Percentiles rank a stretch among this genome's conserved stretches.
phyloP scores from a whole-genome alignment of 2,329 filamentous ascomycete genomes.

The Aspergillus sp. region DNA sequence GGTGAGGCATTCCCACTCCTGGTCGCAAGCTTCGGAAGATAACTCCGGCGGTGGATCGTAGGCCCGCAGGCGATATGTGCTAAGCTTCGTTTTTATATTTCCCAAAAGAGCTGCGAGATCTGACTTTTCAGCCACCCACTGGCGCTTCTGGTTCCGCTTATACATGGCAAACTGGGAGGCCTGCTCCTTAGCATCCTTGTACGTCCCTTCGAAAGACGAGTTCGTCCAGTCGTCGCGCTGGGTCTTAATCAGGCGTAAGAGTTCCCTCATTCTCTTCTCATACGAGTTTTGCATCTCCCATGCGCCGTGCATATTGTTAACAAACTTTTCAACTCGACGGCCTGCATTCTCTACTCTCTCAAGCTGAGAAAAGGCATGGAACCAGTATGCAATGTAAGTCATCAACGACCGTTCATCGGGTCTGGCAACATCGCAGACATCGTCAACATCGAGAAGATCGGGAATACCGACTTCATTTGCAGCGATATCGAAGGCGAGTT shows the following conservation, averaged over 20 bases:
- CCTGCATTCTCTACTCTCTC: slow-evolving; percentile 98
- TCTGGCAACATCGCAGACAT: slow-evolving; percentile 94
- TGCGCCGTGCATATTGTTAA: slow-evolving; percentile 97
- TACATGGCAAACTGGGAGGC: slow-evolving; percentile 79
- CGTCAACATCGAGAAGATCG: slow-evolving; percentile 91
- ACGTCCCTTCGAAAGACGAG: slow-evolving; percentile 85
- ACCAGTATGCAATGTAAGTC: slow-evolving; percentile 99
- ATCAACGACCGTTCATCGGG: slow-evolving; percentile 96
- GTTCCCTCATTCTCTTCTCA: slow-evolving; percentile 82
- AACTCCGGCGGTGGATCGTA: slow-evolving; percentile 88
- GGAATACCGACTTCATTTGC: slow-evolving; percentile 96
- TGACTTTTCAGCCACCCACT: slow-evolving; percentile 97
- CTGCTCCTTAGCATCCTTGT: slow-evolving; percentile 87
- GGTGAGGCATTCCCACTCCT: slow-evolving; percentile 76
- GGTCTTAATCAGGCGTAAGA: slow-evolving; percentile 71
- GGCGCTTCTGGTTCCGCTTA: slow-evolving; percentile 85
- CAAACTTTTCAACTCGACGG: slow-evolving; percentile 94
- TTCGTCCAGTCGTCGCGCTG: slow-evolving; percentile 76
- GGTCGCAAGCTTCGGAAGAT: slow-evolving; percentile 76
- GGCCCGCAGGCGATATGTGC: slow-evolving; percentile 85
- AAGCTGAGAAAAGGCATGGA: slow-evolving; percentile 99
- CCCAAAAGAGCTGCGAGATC: slow-evolving; percentile 89
- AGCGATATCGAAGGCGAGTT: slow-evolving; percentile 94
- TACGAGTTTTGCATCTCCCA: slow-evolving; percentile 99
- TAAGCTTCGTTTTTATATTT: slow-evolving; percentile 98